A percentile compares a stretch with the other conserved stretches of the same genome.
Evolutionary conservation across 2,329 filamentous ascomycete species (phyloP).

Genomic region (Beauveria scarabaeidicola): DNA sequence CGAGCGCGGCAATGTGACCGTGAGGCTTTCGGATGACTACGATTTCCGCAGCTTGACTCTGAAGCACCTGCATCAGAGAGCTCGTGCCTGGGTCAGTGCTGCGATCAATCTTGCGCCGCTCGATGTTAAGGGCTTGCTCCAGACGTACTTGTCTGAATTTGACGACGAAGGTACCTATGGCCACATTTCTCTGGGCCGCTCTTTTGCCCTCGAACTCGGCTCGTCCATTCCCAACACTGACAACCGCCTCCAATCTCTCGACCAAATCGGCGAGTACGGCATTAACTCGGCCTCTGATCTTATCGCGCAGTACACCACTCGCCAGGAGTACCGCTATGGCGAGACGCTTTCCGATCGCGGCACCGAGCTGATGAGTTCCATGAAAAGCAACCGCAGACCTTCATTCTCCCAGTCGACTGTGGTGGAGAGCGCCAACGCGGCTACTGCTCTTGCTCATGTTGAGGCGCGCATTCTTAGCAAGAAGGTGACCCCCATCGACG

Average conservation of each 20-base stretch:
- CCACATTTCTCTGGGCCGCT: slow-evolving; percentile 84
- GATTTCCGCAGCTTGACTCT: slow-evolving; percentile 71
- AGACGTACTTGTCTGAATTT: slow-evolving; percentile 93
- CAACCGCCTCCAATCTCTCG: slow-evolving; percentile 74
- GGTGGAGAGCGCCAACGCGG: slow-evolving; percentile 48
- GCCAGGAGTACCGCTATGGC: slow-evolving; percentile 88
- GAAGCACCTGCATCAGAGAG: slow-evolving; percentile 65
- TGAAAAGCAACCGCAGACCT: slow-evolving; percentile 44
- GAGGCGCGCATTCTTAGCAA: slow-evolving; percentile 62
- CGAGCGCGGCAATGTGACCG: slow-evolving; percentile 63
- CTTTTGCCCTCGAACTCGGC: slow-evolving; percentile 90
- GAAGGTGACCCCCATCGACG: slow-evolving; percentile 60
- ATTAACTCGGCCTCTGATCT: slow-evolving; percentile 95
- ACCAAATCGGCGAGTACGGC: slow-evolving; percentile 60
- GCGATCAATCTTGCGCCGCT: slow-evolving; percentile 80
- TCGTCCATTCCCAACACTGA: slow-evolving; percentile 78
- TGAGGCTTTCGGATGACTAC: slow-evolving; percentile 93
- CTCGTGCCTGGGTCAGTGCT: slow-evolving; percentile 69
- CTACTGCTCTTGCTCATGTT: slow-evolving; percentile 62
- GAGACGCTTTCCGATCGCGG: slow-evolving; percentile 65
- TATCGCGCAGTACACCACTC: slow-evolving; percentile 91
- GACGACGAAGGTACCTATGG: slow-evolving; percentile 87
- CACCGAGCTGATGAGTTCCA: slow-evolving; percentile 54
- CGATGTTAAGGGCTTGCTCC: slow-evolving; percentile 89
- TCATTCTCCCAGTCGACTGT: slow-evolving; percentile 45